These are phyloP conservation scores for Candida ortonii DNA, from an alignment of 805 yeast genomes.

Conservation along the genomic window DNA sequence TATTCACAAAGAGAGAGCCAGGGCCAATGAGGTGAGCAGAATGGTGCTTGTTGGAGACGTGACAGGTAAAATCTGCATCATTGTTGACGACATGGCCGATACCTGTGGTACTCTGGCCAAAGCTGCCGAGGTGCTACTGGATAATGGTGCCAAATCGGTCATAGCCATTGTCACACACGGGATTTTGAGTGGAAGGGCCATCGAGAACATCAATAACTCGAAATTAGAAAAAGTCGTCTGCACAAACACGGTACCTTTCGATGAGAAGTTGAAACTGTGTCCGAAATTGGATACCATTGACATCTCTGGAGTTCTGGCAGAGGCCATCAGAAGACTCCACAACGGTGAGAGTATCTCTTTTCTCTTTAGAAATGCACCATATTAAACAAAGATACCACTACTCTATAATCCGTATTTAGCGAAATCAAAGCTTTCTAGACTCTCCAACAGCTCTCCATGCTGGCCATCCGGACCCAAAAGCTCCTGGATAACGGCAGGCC, in stretches of 20 bases:
- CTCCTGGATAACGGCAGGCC: slow-evolving; percentile 45
- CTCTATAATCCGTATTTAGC: slow-evolving; percentile 42
- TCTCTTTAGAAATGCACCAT: slow-evolving; percentile 67
- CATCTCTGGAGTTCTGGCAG: slow-evolving; percentile 72
- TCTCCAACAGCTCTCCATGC: slow-evolving; percentile 53
- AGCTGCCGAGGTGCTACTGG: slow-evolving; percentile 73
- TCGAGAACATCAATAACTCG: slow-evolving; percentile 65
- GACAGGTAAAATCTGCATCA: slow-evolving; percentile 66
- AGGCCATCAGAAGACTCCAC: slow-evolving; percentile 79
- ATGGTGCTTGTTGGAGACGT: slow-evolving; percentile 90
- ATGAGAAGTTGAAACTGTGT: slow-evolving; percentile 55
- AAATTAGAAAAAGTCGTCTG: slow-evolving; percentile 69
- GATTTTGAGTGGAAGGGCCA: slow-evolving; percentile 71
- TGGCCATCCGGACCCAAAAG: slow-evolving; percentile 40
- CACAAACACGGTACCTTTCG: slow-evolving; percentile 78
- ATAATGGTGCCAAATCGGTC: slow-evolving; percentile 66
- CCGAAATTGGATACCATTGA: slow-evolving; percentile 68
- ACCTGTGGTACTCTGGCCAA: slow-evolving; percentile 84
- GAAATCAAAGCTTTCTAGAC: slow-evolving; percentile 53
- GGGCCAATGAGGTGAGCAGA: slow-evolving; percentile 78
- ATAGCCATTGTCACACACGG: slow-evolving; percentile 86
- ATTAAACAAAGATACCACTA: slow-evolving; percentile 13
- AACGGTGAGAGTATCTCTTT: slow-evolving; percentile 85
- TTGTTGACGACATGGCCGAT: slow-evolving; percentile 88
- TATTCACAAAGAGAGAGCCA: slow-evolving; percentile 80